A percentile compares a stretch with the other conserved stretches of the same genome.
Evolutionary conservation across 768 basidiomycete genomes (phyloP).

Genomic region (Chalciporus sphaerocephalus): DNA sequence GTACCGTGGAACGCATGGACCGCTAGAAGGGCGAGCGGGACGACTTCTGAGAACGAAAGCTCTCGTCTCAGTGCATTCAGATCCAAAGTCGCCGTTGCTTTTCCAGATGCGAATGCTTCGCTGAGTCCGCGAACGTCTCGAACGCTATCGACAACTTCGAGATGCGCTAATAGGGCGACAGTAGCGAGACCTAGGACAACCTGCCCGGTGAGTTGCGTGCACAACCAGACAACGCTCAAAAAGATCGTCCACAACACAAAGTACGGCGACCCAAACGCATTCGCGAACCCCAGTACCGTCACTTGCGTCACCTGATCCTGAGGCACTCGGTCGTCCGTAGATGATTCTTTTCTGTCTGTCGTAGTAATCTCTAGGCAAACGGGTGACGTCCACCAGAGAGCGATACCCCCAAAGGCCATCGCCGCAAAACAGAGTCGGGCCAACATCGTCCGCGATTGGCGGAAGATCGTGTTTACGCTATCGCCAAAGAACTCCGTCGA

Average conservation of each 20-base stretch:
- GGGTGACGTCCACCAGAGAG: conserved; percentile 70
- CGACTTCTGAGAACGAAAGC: conserved; percentile 61
- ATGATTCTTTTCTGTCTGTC: conserved; percentile 22
- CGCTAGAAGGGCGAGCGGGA: conserved; percentile 72
- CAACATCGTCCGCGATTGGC: conserved; percentile 53
- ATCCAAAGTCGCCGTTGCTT: conserved; percentile 42
- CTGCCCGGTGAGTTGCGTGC: conserved; percentile 81
- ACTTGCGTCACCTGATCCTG: conserved; percentile 41
- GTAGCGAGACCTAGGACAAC: conserved; percentile 61
- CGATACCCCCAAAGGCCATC: conserved; percentile 48
- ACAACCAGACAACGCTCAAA: conserved; percentile 49
- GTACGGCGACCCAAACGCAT: conserved; percentile 86
- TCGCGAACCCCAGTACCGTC: conserved; percentile 78
- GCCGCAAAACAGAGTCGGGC: conserved; percentile 54
- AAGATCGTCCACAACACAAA: conserved; percentile 72
- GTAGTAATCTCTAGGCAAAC: conserved; percentile 65
- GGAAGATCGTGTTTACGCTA: conserved; percentile 42
- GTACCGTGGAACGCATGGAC: conserved; percentile 79
- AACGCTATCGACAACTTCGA: conserved; percentile 79
- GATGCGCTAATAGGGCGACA: conserved; percentile 64
- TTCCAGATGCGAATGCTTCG: conserved; percentile 45
- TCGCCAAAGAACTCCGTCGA: conserved; percentile 44
- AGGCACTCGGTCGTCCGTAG: conserved; percentile 5
- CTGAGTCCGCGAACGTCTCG: conserved; percentile 62
- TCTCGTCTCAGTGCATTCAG: conserved; percentile 30